phyloP scores from a whole-genome alignment of 2,329 filamentous ascomycete species.

The Sclerotinia glacialis region DNA sequence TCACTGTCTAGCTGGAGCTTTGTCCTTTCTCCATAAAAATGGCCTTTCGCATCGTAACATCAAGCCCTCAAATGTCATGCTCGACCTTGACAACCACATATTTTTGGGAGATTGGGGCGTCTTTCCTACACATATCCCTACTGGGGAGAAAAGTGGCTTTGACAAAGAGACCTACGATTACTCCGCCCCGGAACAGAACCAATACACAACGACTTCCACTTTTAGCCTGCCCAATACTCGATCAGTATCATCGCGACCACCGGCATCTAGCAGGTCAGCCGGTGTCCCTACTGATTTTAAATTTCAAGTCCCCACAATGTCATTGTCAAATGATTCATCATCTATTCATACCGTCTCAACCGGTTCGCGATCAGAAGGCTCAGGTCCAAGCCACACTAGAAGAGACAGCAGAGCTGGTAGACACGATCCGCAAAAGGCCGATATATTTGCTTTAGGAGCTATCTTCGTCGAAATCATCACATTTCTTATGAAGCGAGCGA shows the following conservation, averaged over 20 bases:
- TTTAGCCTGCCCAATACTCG: slow-evolving; percentile 21
- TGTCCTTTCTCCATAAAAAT: slow-evolving; percentile 64
- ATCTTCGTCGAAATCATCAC: slow-evolving; percentile 70
- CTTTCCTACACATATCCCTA: slow-evolving; percentile 45
- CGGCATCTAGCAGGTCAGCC: slow-evolving; percentile 28
- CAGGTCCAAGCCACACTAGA: background rate
- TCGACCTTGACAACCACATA: slow-evolving; percentile 63
- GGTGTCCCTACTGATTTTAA: background rate
- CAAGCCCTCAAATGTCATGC: slow-evolving; percentile 66
- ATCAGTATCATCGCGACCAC: slow-evolving; percentile 31
- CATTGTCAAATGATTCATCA: slow-evolving; percentile 27
- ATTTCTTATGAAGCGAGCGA: slow-evolving; percentile 65
- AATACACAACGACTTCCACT: slow-evolving; percentile 40
- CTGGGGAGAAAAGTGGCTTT: slow-evolving; percentile 50
- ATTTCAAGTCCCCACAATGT: slow-evolving; percentile 1
- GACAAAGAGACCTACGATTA: slow-evolving; percentile 72
- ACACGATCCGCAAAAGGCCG: slow-evolving; percentile 57
- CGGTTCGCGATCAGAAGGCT: slow-evolving; percentile 12
- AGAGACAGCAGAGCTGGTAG: slow-evolving; percentile 39
- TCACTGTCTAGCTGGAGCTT: slow-evolving; percentile 65
- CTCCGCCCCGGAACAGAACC: slow-evolving; percentile 59
- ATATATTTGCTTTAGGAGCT: slow-evolving; percentile 71
- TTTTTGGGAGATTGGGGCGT: slow-evolving; percentile 63
- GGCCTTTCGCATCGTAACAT: slow-evolving; percentile 66
- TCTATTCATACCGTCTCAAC: slow-evolving; percentile 32